Percentiles rank a stretch among this genome's conserved stretches.
phyloP scores from a whole-genome alignment of 176 grass and related monocot genomes.

The Raddia guianensis region DNA sequence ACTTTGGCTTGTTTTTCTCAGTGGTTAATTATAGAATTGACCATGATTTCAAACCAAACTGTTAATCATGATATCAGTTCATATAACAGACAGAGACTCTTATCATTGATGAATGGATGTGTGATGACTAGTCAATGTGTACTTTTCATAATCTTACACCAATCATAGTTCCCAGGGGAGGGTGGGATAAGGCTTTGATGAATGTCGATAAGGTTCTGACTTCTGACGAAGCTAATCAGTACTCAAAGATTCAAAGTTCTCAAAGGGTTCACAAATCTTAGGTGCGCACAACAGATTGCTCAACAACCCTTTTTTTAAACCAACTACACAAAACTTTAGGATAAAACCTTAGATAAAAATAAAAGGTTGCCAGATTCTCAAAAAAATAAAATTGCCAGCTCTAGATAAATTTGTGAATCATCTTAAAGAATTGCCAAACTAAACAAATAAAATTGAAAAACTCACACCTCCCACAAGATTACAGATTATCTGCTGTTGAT shows the following conservation, averaged over 20 bases:
- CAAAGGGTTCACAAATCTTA: conserved; percentile 13
- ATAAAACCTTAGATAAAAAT: neutral
- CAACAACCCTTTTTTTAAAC: conserved; percentile 17
- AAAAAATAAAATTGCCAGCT: neutral
- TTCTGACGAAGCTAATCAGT: conserved; percentile 24
- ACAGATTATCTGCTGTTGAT: conserved; percentile 3
- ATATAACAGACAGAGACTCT: neutral
- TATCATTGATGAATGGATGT: conserved; percentile 17
- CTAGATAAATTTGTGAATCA: conserved; percentile 4
- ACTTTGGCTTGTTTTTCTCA: conserved; percentile 1
- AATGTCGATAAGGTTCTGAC: conserved; percentile 33
- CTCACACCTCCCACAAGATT: neutral
- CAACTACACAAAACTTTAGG: neutral
- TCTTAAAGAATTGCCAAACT: conserved; percentile 16
- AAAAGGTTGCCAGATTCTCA: neutral
- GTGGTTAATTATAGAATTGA: neutral
- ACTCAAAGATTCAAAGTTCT: neutral
- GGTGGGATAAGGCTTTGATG: neutral
- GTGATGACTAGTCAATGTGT: neutral
- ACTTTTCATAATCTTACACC: conserved; percentile 18
- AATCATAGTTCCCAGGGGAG: conserved; percentile 14
- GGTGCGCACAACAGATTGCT: neutral
- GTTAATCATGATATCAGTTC: neutral
- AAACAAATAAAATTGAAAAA: neutral
- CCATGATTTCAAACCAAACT: conserved; percentile 1